Evolutionary conservation across 1,284 basidiomycete species (phyloP).

Genomic region (Cutaneotrichosporon spelunceum): DNA sequence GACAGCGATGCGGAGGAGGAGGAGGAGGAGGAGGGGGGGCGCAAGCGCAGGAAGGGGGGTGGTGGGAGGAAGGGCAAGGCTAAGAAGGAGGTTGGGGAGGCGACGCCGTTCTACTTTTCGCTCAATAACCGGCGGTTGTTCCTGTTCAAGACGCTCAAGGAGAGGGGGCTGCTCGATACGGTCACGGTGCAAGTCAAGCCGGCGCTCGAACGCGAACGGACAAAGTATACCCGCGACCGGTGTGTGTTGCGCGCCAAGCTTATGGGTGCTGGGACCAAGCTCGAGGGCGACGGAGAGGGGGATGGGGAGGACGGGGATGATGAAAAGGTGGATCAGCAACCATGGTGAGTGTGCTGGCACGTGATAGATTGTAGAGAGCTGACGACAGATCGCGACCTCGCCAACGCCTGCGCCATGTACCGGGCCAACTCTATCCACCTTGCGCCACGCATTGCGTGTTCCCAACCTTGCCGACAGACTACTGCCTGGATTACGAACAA

Average conservation of each 20-base stretch:
- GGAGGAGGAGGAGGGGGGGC: background rate
- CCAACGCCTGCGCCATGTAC: no score
- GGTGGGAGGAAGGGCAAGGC: conserved; percentile 2
- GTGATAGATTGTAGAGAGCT: background rate
- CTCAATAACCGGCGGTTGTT: conserved; percentile 23
- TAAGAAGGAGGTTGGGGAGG: background rate
- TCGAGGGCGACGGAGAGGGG: background rate
- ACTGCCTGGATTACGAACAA: no score
- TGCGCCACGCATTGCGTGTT: no score
- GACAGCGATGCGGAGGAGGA: conserved; percentile 3
- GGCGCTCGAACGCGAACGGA: conserved; percentile 22
- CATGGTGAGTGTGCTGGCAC: background rate
- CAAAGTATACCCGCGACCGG: conserved; percentile 21
- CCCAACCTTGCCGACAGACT: no score
- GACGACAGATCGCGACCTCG: background rate
- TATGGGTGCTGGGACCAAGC: conserved; percentile 20
- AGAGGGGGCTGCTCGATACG: conserved; percentile 15
- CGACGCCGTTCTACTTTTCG: conserved; percentile 22
- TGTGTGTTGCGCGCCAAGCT: conserved; percentile 20
- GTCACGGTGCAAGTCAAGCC: conserved; percentile 24
- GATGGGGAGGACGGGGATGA: conserved; percentile 8
- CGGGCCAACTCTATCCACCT: no score
- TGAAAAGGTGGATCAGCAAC: conserved; percentile 3
- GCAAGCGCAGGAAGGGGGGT: conserved; percentile 2
- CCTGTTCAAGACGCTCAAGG: conserved; percentile 23